Conservation (phyloP, 257 asterid species). For the Solanum virginianum region DNA sequence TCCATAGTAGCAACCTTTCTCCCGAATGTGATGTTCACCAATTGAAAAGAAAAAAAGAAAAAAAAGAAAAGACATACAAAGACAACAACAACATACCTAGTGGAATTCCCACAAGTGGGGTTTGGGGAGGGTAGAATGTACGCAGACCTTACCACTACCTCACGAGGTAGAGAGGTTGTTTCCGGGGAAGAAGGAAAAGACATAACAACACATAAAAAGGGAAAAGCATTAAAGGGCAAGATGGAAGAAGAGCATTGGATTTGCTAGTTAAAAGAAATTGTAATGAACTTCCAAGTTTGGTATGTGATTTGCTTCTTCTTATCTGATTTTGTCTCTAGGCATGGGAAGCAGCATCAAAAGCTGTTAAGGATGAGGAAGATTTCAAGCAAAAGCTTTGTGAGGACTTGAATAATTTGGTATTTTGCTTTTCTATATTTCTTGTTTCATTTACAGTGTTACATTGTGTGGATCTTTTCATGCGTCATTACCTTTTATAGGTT, state of each 20-base stretch:
- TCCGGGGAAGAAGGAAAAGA: not conserved
- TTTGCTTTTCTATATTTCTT: not conserved
- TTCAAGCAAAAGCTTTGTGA: constrained; percentile 62
- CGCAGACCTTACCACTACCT: too few species aligned
- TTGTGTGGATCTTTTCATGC: not conserved
- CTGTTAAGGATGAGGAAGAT: constrained; percentile 73
- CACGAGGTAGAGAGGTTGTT: too few species aligned
- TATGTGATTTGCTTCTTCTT: not conserved
- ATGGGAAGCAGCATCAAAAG: constrained; percentile 67
- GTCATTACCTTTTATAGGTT: constrained; percentile 38
- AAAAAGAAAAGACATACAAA: too few species aligned
- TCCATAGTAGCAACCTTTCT: not conserved
- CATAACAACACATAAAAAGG: not conserved
- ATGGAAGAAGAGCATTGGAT: not conserved
- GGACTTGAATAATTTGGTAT: constrained; percentile 59
- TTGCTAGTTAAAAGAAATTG: not conserved
- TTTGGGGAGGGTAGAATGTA: too few species aligned
- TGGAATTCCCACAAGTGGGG: too few species aligned
- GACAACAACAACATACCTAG: too few species aligned
- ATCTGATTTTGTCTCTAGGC: constrained; percentile 23
- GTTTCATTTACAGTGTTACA: not conserved
- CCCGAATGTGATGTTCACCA: not conserved
- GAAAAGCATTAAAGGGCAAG: not conserved
- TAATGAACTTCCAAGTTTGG: not conserved
- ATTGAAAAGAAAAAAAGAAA: not conserved